phyloP scores from a whole-genome alignment of 306 rosid genomes.

The Pachyrhizus erosus region DNA sequence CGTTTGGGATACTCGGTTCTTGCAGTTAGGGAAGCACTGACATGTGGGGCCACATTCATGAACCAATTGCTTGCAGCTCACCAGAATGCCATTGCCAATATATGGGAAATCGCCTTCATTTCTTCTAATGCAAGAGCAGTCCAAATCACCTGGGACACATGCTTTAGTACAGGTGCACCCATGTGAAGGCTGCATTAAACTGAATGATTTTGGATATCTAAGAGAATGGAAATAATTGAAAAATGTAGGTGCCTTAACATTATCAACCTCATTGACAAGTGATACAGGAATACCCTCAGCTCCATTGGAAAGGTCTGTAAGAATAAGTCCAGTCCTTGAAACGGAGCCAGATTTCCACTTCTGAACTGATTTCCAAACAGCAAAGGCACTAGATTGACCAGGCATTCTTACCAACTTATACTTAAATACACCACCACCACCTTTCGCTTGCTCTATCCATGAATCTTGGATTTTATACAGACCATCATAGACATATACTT shows the following conservation, averaged over 20 bases:
- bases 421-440: constrained; percentile 65
- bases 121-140: constrained; percentile 68
- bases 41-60: constrained; percentile 78
- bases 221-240: constrained; percentile 71
- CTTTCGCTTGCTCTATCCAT: constrained; percentile 64
- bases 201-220: constrained; percentile 61
- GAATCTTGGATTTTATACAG: constrained; percentile 68
- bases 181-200: constrained; percentile 52
- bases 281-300: constrained; percentile 68
- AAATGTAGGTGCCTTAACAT: constrained; percentile 60
- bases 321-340: constrained; percentile 67
- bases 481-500: constrained; percentile 74
- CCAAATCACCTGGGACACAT: constrained; percentile 65
- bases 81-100: constrained; percentile 54
- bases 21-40: constrained; percentile 69
- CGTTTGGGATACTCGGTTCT: constrained; percentile 62
- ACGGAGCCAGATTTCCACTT: constrained; percentile 60
- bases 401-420: constrained; percentile 69
- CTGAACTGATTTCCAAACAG: constrained; percentile 60
- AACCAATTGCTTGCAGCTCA: constrained; percentile 59
- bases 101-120: constrained; percentile 72
- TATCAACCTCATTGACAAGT: constrained; percentile 72
- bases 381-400: constrained; percentile 62
- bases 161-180: constrained; percentile 59
- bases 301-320: constrained; percentile 68